Base-by-base conservation (phyloP, 2,329 filamentous ascomycete species). In the Zelopaecilomyces penicillatus region DNA sequence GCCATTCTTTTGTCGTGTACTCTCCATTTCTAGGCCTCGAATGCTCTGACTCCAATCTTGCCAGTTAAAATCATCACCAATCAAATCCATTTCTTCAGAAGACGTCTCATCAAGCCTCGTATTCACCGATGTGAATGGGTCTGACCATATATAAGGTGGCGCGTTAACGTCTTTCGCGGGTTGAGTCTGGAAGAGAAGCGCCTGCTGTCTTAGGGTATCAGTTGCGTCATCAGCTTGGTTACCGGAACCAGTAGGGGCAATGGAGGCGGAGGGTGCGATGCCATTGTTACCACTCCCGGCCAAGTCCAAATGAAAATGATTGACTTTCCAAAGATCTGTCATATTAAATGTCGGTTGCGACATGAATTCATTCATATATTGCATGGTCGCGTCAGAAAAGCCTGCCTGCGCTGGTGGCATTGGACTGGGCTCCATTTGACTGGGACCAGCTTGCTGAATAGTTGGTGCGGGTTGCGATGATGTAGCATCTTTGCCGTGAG, bases 11-110 rank as follows among this genome's bases (percentile, higher is more conserved):
- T 50, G 42, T 35, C 56, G 54, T 1, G 50, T 49, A 29, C 50
- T 54, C 39, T 56, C 60, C 54, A 64, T 62, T 53, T 66, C 66
- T 44, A 69, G 47, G 0, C 64, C 65, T 29, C 60, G 61, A 37
- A 70, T 62, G 50, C 55, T 68, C 44, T 69, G 64, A 45, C 66
- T 68, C 67, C 71, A 75, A 44, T 67, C 66, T 40, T 73, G 66
- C 71, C 71, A 75, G 50, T 73, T 65, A 46, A 74, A 73, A 5
- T 66, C 63, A 3, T 64, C 61, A 2, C 69, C 67, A 46, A 66
- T 53, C 54, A 68, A 64, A 32, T 68, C 68, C 37, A 62, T 52
- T 27, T 67, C 61, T 39, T 65, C 64, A 5, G 50, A 36, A 4
- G 54, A 48, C 28, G 52, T 42, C 12, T 56, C 55, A 30, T 60